These are phyloP conservation scores for Colletotrichum australisinense DNA, from an alignment of 2,329 filamentous ascomycete genomes.

Conservation along the genomic window DNA sequence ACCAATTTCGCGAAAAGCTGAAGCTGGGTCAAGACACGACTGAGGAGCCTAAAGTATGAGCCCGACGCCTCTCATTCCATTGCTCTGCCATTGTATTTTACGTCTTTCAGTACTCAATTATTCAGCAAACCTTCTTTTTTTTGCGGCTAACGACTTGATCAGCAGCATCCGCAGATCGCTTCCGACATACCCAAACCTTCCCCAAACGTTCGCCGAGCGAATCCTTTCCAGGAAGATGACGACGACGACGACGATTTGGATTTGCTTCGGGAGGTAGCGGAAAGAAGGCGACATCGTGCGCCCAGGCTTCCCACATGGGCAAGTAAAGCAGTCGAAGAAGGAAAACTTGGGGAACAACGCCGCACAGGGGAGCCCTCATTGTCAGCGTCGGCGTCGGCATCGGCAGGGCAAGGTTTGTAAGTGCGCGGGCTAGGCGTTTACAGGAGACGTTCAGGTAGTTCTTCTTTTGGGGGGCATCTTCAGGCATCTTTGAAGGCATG, in stretches of 20 bases:
- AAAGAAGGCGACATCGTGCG: slow-evolving; percentile 27
- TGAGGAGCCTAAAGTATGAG: slow-evolving; percentile 48
- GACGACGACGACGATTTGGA: slow-evolving; percentile 34
- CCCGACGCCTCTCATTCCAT: neutral
- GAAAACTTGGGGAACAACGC: slow-evolving; percentile 4
- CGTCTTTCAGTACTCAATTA: neutral
- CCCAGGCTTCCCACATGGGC: slow-evolving; percentile 47
- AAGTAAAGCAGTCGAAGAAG: slow-evolving; percentile 40
- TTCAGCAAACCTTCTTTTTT: neutral
- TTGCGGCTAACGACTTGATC: slow-evolving; percentile 16
- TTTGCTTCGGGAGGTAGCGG: slow-evolving; percentile 47
- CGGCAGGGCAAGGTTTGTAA: neutral
- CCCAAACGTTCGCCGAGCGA: neutral
- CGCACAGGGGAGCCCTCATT: slow-evolving; percentile 11
- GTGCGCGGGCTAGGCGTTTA: neutral
- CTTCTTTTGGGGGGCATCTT: neutral
- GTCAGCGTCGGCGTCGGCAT: neutral
- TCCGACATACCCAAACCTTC: slow-evolving; percentile 39
- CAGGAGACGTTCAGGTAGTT: neutral
- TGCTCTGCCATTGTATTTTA: neutral
- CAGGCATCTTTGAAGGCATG: neutral
- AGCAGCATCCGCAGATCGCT: slow-evolving; percentile 46
- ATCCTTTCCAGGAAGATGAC: slow-evolving; percentile 8
- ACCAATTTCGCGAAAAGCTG: slow-evolving; percentile 41
- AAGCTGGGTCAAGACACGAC: slow-evolving; percentile 31